Evolutionary conservation across 148 eudicot species (phyloP).

Genomic region (Pouteria glomerata): DNA sequence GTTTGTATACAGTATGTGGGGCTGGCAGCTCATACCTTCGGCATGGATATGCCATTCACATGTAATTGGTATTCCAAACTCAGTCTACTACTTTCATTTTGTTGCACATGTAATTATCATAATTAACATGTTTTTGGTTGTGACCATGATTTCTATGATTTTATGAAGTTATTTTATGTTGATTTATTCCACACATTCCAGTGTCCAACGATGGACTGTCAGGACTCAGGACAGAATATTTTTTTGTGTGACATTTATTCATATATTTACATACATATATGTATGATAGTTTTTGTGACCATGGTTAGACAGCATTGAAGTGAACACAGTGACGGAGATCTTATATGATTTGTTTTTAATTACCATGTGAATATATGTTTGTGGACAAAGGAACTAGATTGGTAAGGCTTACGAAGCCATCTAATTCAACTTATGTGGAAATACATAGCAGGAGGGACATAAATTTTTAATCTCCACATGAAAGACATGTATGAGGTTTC

Average conservation of each 20-base stretch:
- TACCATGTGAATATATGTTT: neutral
- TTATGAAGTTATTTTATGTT: neutral
- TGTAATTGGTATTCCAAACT: conserved; percentile 51
- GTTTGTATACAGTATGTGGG: conserved; percentile 79
- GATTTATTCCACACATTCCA: neutral
- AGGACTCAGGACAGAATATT: neutral
- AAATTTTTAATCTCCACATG: too few species aligned
- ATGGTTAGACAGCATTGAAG: neutral
- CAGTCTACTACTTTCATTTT: neutral
- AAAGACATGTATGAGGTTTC: too few species aligned
- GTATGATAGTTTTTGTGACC: neutral
- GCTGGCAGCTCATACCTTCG: conserved; percentile 95
- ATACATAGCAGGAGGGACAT: too few species aligned
- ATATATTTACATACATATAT: neutral
- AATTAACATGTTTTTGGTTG: neutral
- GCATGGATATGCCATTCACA: conserved; percentile 94
- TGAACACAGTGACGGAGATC: neutral
- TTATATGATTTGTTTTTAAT: neutral
- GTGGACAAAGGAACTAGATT: neutral
- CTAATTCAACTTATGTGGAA: too few species aligned
- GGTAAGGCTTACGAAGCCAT: too few species aligned
- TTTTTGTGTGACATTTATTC: neutral
- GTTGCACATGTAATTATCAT: neutral
- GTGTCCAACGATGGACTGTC: neutral
- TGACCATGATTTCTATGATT: neutral